Evolutionary conservation across 768 basidiomycete species (phyloP), one percentile per base, ranked within the genome.

Genomic region (Trametes meyenii): DNA sequence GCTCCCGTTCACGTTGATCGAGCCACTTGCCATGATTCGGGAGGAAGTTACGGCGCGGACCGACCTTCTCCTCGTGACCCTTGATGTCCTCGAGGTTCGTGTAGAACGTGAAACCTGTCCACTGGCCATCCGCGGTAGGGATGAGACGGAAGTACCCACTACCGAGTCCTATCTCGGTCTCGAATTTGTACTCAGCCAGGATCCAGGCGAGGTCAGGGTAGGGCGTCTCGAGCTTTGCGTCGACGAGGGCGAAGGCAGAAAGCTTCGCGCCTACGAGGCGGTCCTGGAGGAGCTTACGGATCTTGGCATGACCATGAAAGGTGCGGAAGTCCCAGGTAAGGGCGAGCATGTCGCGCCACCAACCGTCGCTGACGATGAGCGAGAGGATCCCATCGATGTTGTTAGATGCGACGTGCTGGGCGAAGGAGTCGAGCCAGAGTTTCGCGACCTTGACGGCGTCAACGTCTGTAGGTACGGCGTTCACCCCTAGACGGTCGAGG

Each of bases 61-160:
- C 80, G 43, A 72, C 61, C 55, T 68, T 72, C 69, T 81, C 82
- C 5, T 78, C 80, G 68, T 77, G 73, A 19, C 71, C 81, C 62
- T 79, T 79, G 33, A 85, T 67, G 23, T 75, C 76, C 65, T 85
- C 83, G 19, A 87, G 75, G 60, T 77, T 77, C 26, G 84, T 86
- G 68, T 79, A 82, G 43, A 81, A 65, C 4, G 73, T 73, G 63
- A 80, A 77, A 5, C 82, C 80, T 65, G 79, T 79, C 82, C 83
- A 84, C 10, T 66, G 66, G 54, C 77, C 73, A 17, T 75, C 73
- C 35, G 73, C 51, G 24, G 76, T 72, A 14, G 77, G 82, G 40
- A 85, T 77, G 11, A 82, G 72, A 38, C 81, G 79, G 52, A 81
- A 75, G 52, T 86, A 66, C 36, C 83, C 50, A 14, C 49, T 58